Percentiles rank a stretch among this genome's conserved stretches.
Conservation (phyloP, 768 basidiomycete species). For the Solioccasus polychromus region DNA sequence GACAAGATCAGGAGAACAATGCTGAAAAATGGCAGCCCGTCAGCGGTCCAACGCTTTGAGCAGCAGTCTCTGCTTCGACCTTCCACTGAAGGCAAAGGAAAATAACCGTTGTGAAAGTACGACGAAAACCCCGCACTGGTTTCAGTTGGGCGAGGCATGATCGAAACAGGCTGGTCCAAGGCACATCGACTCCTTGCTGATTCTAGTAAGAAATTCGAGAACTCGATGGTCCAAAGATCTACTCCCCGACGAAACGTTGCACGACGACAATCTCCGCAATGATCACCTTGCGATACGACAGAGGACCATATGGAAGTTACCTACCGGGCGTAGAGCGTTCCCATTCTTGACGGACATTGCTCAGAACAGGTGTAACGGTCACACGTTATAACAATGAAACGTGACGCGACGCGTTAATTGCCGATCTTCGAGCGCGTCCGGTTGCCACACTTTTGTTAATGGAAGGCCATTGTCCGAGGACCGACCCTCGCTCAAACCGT, state of each 20-base stretch:
- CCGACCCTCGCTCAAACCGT: too few species aligned
- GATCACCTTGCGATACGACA: not conserved
- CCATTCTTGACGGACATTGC: not conserved
- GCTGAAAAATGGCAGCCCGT: not conserved
- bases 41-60: constrained; percentile 5
- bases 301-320: not conserved
- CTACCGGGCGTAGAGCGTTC: not conserved
- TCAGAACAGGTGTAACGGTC: constrained; percentile 6
- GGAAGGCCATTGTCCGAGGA: not conserved
- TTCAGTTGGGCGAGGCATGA: constrained; percentile 11
- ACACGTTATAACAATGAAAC: constrained; percentile 7
- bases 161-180: constrained; percentile 2
- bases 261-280: constrained; percentile 18
- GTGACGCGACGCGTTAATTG: constrained; percentile 11
- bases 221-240: not conserved
- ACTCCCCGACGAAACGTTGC: constrained; percentile 8
- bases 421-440: too few species aligned
- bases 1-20: constrained; percentile 17
- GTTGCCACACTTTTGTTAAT: too few species aligned
- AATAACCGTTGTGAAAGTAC: not conserved
- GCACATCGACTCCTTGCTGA: not conserved
- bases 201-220: constrained; percentile 9
- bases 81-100: not conserved
- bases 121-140: constrained; percentile 9
- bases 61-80: constrained; percentile 13